Percentiles rank a stretch among this genome's conserved stretches.
These are phyloP conservation scores for Fomitopsis serialis DNA, from an alignment of 768 basidiomycete genomes.

Conservation along the genomic window DNA sequence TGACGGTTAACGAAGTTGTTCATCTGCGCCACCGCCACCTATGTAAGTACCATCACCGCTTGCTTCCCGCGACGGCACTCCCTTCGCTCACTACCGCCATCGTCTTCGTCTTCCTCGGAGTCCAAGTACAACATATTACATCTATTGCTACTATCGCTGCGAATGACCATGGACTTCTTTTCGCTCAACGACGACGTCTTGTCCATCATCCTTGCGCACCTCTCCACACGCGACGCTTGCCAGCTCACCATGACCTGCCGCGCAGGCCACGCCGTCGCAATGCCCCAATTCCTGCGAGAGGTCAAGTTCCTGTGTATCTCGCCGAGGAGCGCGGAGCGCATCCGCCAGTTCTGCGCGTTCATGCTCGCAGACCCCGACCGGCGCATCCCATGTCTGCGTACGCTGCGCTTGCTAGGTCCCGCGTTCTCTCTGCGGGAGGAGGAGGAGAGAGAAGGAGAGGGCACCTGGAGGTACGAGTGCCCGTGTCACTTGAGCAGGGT, in stretches of 20 bases:
- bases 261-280: neutral
- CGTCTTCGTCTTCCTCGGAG: no score
- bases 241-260: neutral
- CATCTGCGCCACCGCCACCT: no score
- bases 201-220: neutral
- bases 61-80: no score
- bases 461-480: neutral
- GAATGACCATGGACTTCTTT: no score
- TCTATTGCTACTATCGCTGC: no score
- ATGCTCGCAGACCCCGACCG: neutral
- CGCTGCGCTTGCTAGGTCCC: neutral
- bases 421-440: neutral
- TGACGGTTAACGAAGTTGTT: no score
- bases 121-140: no score
- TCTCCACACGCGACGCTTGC: neutral
- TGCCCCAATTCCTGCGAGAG: neutral
- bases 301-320: neutral
- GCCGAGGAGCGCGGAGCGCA: neutral
- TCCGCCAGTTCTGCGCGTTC: neutral
- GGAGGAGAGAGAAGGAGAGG: no score
- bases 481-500: neutral
- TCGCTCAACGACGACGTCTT: neutral
- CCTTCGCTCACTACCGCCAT: no score
- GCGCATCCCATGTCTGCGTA: neutral
- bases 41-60: no score